Percentiles rank a stretch among this genome's conserved stretches.
phyloP scores from a whole-genome alignment of 169 alveolate species.

The Theileria annulata region DNA sequence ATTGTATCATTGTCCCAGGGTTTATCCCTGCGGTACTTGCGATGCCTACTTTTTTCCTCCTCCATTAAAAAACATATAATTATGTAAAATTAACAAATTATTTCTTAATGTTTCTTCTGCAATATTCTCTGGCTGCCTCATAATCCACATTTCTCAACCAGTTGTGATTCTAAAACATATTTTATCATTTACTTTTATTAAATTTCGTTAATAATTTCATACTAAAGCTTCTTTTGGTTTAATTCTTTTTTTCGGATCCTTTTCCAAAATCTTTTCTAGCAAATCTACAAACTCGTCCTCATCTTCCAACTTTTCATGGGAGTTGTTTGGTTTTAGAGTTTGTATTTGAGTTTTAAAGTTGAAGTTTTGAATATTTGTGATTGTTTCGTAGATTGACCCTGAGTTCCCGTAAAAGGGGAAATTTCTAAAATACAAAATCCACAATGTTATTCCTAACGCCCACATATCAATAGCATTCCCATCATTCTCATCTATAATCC shows the following conservation, averaged over 20 bases:
- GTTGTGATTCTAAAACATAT: conserved; percentile 10
- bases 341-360: conserved; percentile 21
- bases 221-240: conserved; percentile 44
- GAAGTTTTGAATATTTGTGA: conserved; percentile 20
- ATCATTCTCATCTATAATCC: conserved; percentile 7
- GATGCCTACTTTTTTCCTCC: conserved; percentile 73
- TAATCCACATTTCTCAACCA: conserved; percentile 18
- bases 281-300: conserved; percentile 32
- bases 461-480: conserved; percentile 51
- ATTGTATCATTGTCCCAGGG: conserved; percentile 99
- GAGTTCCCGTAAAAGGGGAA: conserved; percentile 27
- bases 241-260: conserved; percentile 30
- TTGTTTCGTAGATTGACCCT: conserved; percentile 5
- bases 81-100: background rate
- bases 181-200: background rate
- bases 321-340: background rate
- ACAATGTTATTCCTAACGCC: conserved; percentile 50
- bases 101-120: background rate
- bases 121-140: conserved; percentile 8
- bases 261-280: conserved; percentile 19
- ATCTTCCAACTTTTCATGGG: background rate
- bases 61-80: background rate
- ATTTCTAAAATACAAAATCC: conserved; percentile 31
- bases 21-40: conserved; percentile 94
- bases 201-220: background rate